Conservation (phyloP, 2,329 filamentous ascomycete genomes). For the Chaetomium globosum region DNA sequence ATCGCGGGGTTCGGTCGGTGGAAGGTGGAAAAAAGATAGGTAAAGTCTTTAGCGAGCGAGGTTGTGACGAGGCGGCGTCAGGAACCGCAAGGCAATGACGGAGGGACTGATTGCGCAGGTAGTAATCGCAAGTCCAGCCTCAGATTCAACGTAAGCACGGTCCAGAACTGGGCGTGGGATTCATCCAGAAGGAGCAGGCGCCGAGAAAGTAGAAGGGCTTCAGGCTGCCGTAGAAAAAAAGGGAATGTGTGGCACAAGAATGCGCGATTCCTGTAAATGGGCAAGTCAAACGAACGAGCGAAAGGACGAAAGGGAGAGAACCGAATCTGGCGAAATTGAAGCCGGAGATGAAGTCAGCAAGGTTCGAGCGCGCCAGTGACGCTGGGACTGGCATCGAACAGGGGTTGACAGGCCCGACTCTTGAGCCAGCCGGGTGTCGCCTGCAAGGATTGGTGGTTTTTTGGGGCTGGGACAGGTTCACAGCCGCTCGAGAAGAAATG, state of each 20-base stretch:
- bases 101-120: neutral
- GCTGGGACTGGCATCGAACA: conserved; percentile 18
- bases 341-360: conserved; percentile 38
- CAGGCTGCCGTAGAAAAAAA: conserved; percentile 14
- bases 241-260: conserved; percentile 24
- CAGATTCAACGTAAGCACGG: conserved; percentile 8
- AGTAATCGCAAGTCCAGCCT: conserved; percentile 10
- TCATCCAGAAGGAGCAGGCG: conserved; percentile 5
- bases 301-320: conserved; percentile 24
- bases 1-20: neutral
- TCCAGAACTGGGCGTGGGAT: neutral
- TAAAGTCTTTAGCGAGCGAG: conserved; percentile 7
- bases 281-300: conserved; percentile 28
- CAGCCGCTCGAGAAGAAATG: conserved; percentile 4
- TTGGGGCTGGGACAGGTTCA: conserved; percentile 12
- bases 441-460: conserved; percentile 21
- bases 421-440: conserved; percentile 3
- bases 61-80: conserved; percentile 11
- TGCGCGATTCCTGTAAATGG: conserved; percentile 21
- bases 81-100: conserved; percentile 15
- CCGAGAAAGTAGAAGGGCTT: neutral
- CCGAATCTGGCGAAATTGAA: conserved; percentile 32
- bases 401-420: conserved; percentile 19
- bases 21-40: conserved; percentile 12
- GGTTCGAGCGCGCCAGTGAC: conserved; percentile 28